Evolutionary conservation across 1,139 yeast species (phyloP).

Genomic region (Meyerozyma carpophila): DNA sequence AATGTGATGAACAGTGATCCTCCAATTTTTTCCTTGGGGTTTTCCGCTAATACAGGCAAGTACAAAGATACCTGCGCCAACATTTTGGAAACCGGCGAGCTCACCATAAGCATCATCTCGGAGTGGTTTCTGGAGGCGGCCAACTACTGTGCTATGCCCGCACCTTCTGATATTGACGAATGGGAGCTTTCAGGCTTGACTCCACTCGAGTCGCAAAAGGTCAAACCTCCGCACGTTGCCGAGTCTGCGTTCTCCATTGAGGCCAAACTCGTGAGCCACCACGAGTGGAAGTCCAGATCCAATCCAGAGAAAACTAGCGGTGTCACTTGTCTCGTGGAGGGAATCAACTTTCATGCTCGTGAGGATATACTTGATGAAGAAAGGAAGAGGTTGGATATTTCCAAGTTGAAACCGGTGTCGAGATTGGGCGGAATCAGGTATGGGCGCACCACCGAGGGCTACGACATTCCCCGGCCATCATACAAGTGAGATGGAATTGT

Average conservation of each 20-base stretch:
- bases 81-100: constrained; percentile 46
- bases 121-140: constrained; percentile 68
- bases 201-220: constrained; percentile 36
- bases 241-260: constrained; percentile 60
- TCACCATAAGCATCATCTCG: constrained; percentile 53
- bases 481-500: too few species aligned
- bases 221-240: constrained; percentile 52
- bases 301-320: constrained; percentile 36
- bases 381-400: constrained; percentile 34
- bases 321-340: constrained; percentile 44
- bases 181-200: constrained; percentile 55
- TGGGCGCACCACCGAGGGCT: constrained; percentile 38
- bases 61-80: constrained; percentile 49
- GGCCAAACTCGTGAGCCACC: constrained; percentile 40
- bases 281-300: constrained; percentile 40
- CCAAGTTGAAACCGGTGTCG: constrained; percentile 47
- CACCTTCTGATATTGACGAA: constrained; percentile 49
- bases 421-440: constrained; percentile 55
- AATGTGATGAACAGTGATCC: constrained; percentile 49
- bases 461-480: constrained; percentile 23
- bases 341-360: constrained; percentile 51
- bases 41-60: constrained; percentile 32
- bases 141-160: constrained; percentile 41
- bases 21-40: constrained; percentile 51
- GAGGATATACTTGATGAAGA: constrained; percentile 48